These are phyloP conservation scores for Macrotyloma uniflorum DNA, from an alignment of 306 rosid genomes.

Conservation along the genomic window DNA sequence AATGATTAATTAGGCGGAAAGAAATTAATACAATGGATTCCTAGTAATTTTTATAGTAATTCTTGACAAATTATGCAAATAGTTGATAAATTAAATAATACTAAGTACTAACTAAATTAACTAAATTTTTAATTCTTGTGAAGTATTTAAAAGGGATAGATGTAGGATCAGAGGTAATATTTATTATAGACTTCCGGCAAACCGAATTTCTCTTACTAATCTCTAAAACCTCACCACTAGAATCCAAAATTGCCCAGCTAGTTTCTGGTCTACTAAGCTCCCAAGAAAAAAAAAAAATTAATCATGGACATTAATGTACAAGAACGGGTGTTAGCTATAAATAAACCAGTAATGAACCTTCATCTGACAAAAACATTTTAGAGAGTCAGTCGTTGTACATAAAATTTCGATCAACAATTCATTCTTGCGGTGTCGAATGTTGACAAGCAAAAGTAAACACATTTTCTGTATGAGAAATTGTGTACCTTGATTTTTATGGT, in stretches of 20 bases:
- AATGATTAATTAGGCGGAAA: neutral
- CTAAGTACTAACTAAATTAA: neutral
- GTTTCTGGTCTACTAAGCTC: neutral
- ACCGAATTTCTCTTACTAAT: neutral
- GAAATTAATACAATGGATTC: neutral
- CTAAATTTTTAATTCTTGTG: neutral
- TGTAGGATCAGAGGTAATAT: neutral
- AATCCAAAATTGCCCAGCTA: neutral
- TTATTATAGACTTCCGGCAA: neutral
- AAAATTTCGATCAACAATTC: neutral
- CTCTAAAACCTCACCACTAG: neutral
- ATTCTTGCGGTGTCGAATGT: neutral
- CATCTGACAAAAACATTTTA: neutral
- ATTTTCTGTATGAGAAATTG: too few species aligned
- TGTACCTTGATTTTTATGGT: too few species aligned
- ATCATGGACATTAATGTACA: neutral
- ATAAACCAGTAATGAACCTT: too few species aligned
- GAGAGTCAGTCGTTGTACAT: neutral
- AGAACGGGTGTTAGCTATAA: neutral
- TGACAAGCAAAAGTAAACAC: too few species aligned
- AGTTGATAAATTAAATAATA: neutral
- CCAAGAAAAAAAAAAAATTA: neutral
- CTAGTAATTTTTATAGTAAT: neutral
- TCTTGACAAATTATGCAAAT: neutral
- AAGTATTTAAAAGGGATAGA: neutral